These are phyloP conservation scores for Geosmithia putterillii DNA, from an alignment of 2,329 filamentous ascomycete genomes.

Conservation along the genomic window DNA sequence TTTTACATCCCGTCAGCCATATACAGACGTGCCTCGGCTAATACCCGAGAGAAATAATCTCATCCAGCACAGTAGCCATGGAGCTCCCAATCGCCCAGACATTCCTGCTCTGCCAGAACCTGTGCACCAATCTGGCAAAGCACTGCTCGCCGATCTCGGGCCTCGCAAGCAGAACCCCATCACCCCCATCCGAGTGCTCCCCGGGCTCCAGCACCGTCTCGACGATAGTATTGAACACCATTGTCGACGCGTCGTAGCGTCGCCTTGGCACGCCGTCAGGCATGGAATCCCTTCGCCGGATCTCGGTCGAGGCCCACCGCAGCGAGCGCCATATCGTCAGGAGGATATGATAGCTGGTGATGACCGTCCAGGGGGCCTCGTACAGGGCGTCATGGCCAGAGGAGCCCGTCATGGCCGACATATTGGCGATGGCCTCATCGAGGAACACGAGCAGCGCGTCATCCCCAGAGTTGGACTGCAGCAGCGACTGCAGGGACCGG, in stretches of 20 bases:
- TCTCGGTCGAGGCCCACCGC: slow-evolving; percentile 12
- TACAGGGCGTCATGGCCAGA: slow-evolving; percentile 4
- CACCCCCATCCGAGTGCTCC: slow-evolving; percentile 1
- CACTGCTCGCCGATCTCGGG: slow-evolving; percentile 5
- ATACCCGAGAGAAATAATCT: not conserved
- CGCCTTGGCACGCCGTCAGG: not conserved
- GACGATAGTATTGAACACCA: slow-evolving; percentile 13
- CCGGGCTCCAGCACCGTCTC: slow-evolving; percentile 6
- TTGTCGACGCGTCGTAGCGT: slow-evolving; percentile 9
- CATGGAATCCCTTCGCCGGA: slow-evolving; percentile 4
- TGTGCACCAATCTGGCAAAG: slow-evolving; percentile 6
- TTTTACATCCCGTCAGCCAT: too few relatives aligned
- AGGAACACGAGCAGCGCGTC: slow-evolving; percentile 14
- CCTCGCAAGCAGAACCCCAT: not conserved
- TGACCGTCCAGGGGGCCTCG: slow-evolving; percentile 17
- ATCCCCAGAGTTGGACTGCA: slow-evolving; percentile 10
- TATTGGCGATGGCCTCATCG: slow-evolving; percentile 11
- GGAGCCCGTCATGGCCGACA: slow-evolving; percentile 6
- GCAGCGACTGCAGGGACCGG: slow-evolving; percentile 11
- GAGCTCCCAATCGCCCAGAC: slow-evolving; percentile 7
- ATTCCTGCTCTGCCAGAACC: slow-evolving; percentile 7
- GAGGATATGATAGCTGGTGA: slow-evolving; percentile 14
- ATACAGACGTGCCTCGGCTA: too few relatives aligned
- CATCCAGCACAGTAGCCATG: slow-evolving; percentile 7
- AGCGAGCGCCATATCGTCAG: slow-evolving; percentile 16